Conservation (phyloP, 106 monocot genomes). For the Acanthochlamys bracteata region DNA sequence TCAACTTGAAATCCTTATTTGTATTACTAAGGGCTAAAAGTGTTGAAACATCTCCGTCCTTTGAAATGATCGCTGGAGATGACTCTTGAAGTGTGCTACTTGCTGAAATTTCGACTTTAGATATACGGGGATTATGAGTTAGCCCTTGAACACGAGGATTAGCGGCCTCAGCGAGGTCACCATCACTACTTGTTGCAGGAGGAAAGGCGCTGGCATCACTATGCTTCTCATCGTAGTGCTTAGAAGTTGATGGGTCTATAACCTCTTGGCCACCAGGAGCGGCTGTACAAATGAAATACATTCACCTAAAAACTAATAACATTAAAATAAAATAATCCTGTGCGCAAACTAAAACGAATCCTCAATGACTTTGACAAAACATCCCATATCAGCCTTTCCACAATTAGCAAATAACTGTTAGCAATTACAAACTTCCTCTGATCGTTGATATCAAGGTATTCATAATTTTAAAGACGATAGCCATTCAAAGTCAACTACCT, state of each 20-base stretch:
- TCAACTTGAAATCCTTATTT: constrained; percentile 31
- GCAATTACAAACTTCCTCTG: too few species aligned
- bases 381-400: too few species aligned
- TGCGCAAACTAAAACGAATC: too few species aligned
- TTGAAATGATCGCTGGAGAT: neutral
- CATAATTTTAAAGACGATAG: too few species aligned
- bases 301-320: neutral
- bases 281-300: constrained; percentile 16
- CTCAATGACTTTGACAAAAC: too few species aligned
- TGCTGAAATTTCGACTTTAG: neutral
- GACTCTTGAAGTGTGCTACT: neutral
- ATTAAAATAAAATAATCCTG: neutral
- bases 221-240: constrained; percentile 25
- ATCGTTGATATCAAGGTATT: too few species aligned
- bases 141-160: constrained; percentile 13
- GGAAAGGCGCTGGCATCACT: constrained; percentile 12
- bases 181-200: constrained; percentile 20
- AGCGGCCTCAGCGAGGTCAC: constrained; percentile 12
- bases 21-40: constrained; percentile 21
- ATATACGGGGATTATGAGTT: constrained; percentile 12
- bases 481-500: too few species aligned
- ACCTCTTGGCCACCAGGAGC: constrained; percentile 22
- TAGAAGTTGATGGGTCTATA: constrained; percentile 18
- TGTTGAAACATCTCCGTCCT: constrained; percentile 16
- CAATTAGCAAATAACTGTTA: too few species aligned